Evolutionary conservation across 1,284 basidiomycete genomes (phyloP), one percentile per base, ranked within the genome.

Genomic region (Ustilago curta): DNA sequence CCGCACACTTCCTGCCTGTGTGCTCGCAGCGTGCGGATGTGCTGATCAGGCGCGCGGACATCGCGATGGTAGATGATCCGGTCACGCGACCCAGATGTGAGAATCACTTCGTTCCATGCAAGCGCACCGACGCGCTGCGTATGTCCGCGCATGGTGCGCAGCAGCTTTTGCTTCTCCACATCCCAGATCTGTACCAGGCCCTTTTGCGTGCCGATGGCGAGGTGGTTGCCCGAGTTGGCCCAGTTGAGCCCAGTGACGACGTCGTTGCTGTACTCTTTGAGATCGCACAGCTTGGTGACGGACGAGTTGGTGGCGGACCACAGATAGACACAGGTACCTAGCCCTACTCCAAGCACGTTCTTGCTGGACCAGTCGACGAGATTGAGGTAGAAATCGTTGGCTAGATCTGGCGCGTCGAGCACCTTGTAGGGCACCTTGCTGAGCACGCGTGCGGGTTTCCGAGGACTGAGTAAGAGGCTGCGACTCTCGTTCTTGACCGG

Each of bases 1-100:
- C 97, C 96, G 83, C 97, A 99, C 3, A 99, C 94, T 85, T 99
- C 96, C 84, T 99, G 97, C 51, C 91, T 89, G 85, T 98, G 95
- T 0, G 92, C 93, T 0, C 90, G 87, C 61, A 93, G 91, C 60
- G 90, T 89, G 62, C 90, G 90, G 79, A 95, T 92, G 45, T 92
- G 92, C 54, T 91, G 90, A 1, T 88, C 87, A 0, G 89, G 88
- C 0, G 89, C 86, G 43, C 96, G 91, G 0, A 96, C 93, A 82
- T 99, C 96, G 4, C 95, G 91, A 84, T 98, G 95, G 67, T 93
- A 91, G 23, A 99, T 93, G 81, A 89, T 89, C 19, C 94, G 90
- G 84, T 99, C 96, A 14, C 96, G 89, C 8, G 94, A 95, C 18
- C 97, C 97, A 0, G 94, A 95, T 0, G 91, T 92, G 11, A 99